Conservation (phyloP, 495 filamentous ascomycete species). For the Aspergillus baeticus region DNA sequence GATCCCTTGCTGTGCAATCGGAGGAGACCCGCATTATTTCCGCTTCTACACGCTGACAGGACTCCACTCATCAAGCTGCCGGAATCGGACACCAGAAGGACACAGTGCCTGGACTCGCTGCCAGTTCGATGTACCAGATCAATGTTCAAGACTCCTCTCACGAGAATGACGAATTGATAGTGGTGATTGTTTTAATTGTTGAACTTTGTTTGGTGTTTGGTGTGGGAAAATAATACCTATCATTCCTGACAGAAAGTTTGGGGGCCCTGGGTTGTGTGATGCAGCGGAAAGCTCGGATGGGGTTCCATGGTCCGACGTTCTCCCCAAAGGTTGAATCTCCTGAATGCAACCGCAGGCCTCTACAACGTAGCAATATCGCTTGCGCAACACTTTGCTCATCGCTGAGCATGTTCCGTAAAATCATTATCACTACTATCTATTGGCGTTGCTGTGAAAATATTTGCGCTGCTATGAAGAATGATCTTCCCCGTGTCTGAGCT, state of each 20-base stretch:
- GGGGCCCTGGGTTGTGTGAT: slow-evolving; percentile 7
- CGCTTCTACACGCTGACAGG: slow-evolving; percentile 5
- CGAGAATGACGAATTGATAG: too few species aligned
- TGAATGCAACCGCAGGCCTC: slow-evolving; percentile 13
- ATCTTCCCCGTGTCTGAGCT: too few species aligned
- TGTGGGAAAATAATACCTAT: too few species aligned
- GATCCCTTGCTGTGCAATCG: neutral
- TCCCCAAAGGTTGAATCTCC: slow-evolving; percentile 9
- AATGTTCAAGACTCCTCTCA: too few species aligned
- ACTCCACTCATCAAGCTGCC: neutral
- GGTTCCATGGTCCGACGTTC: slow-evolving; percentile 13
- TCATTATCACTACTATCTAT: too few species aligned
- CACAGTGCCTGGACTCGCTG: neutral
- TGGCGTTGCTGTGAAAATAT: too few species aligned
- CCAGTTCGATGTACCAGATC: too few species aligned
- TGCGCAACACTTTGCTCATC: neutral
- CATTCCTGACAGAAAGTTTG: neutral
- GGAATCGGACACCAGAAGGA: neutral
- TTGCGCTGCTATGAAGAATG: too few species aligned
- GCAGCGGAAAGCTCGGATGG: slow-evolving; percentile 25
- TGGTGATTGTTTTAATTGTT: too few species aligned
- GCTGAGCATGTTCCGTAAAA: too few species aligned
- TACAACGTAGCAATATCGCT: too few species aligned
- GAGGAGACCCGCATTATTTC: slow-evolving; percentile 9
- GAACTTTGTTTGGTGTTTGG: neutral